Base-by-base conservation (phyloP, 805 yeast genomes). In the Candida coleopterorum region DNA sequence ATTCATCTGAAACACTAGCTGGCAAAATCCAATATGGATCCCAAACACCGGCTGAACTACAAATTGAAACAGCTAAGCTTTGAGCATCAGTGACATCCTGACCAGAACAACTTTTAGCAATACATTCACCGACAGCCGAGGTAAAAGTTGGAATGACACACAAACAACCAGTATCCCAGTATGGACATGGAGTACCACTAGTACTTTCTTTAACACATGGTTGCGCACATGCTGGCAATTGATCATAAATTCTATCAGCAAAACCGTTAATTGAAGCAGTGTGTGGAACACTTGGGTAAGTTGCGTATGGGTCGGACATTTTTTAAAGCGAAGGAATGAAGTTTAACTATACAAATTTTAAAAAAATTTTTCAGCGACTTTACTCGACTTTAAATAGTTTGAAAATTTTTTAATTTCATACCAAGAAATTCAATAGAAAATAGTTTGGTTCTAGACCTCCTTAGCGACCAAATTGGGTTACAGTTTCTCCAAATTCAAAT, bases 91-190 rank as follows among this genome's bases (percentile, higher is more conserved):
- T 43, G 25, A 63, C 68, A 15, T 60, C 56, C 14, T 39, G 31
- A 41, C 69, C 69, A 16, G 39, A 26, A 37, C 75, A 66, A 20
- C 61, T 63, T 16, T 45, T 44, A 23, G 54, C 63, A 25, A 71
- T 62, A 58, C 72, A 65, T 36, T 56, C 47, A 33, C 62, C 70
- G 21, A 65, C 59, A 4, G 41, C 42, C 20, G 57, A 56, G 25
- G 50, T 53, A 53, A 59, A 65, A 29, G 44, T 44, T 28, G 65
- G 50, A 61, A 65, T 64, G 29, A 62, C 67, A 59, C 72, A 65
- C 37, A 65, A 58, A 52, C 72, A 65, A 18, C 72, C 72, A 32
- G 70, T 57, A 46, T 65, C 72, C 70, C 70, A 65, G 58, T 63
- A 62, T 32, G 72, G 72, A 43, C 72, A 65, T 32, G 70, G 70